These are phyloP conservation scores for Spatholobus suberectus DNA, from an alignment of 306 rosid genomes.

Conservation along the genomic window DNA sequence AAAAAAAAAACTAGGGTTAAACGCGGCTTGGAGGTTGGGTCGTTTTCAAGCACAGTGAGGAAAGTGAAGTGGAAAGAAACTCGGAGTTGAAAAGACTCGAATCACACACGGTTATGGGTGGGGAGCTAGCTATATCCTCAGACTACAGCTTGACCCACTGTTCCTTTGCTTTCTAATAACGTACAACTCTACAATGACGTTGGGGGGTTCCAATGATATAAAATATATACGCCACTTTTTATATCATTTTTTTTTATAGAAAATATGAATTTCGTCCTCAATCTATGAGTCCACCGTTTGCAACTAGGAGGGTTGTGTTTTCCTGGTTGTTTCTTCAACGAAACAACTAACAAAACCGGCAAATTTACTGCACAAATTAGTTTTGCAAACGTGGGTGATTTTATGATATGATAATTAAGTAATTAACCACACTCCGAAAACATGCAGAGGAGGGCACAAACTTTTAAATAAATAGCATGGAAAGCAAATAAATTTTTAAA, in stretches of 20 bases:
- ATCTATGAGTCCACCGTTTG: slow-evolving; percentile 27
- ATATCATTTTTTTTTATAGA: background rate
- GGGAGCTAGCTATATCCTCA: background rate
- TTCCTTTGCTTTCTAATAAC: background rate
- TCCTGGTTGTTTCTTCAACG: slow-evolving; percentile 38
- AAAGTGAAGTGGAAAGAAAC: slow-evolving; percentile 3
- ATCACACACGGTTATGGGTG: slow-evolving; percentile 45
- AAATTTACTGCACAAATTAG: background rate
- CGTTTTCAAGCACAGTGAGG: slow-evolving; percentile 22
- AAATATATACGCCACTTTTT: background rate
- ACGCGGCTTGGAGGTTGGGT: slow-evolving; percentile 37
- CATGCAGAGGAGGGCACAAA: too few relatives aligned
- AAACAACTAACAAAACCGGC: background rate
- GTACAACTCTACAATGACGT: slow-evolving; percentile 22
- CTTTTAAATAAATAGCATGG: too few relatives aligned
- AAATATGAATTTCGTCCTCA: background rate
- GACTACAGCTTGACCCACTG: slow-evolving; percentile 28
- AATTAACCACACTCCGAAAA: background rate
- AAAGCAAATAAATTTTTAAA: too few relatives aligned
- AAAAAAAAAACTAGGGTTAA: background rate
- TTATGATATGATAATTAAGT: too few relatives aligned
- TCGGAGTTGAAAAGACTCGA: slow-evolving; percentile 30
- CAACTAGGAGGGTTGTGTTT: slow-evolving; percentile 26
- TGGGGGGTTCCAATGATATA: background rate
- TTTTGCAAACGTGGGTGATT: background rate